These are phyloP conservation scores for Hordeum vulgare DNA, from an alignment of 176 grass and related monocot genomes.

Conservation along the genomic window DNA sequence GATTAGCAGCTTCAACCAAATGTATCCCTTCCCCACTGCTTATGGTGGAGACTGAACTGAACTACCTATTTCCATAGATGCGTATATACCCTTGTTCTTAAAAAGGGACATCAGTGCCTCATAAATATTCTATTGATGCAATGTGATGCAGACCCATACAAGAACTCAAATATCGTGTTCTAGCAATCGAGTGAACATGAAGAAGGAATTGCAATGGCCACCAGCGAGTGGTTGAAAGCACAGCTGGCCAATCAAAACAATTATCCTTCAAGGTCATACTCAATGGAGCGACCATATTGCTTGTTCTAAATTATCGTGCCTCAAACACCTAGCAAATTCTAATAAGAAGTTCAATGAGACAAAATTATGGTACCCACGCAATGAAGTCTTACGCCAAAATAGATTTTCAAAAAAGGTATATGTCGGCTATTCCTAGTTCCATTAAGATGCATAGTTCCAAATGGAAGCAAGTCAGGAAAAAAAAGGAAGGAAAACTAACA, in stretches of 20 bases:
- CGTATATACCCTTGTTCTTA: constrained; percentile 18
- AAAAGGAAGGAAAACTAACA: neutral
- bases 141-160: neutral
- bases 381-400: neutral
- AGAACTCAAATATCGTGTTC: constrained; percentile 2
- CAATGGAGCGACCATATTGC: neutral
- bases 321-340: neutral
- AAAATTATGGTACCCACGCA: neutral
- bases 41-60: neutral
- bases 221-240: neutral
- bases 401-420: neutral
- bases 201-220: neutral
- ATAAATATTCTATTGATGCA: constrained; percentile 4
- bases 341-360: neutral
- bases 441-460: neutral
- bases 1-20: neutral
- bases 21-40: neutral
- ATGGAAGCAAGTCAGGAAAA: neutral
- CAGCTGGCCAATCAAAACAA: constrained; percentile 2
- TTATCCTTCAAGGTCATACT: neutral
- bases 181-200: neutral
- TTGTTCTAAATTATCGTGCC: neutral
- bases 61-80: neutral
- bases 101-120: neutral
- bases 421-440: neutral